phyloP scores from a whole-genome alignment of 2,329 filamentous ascomycete species.

The Myriosclerotinia scirpicola region DNA sequence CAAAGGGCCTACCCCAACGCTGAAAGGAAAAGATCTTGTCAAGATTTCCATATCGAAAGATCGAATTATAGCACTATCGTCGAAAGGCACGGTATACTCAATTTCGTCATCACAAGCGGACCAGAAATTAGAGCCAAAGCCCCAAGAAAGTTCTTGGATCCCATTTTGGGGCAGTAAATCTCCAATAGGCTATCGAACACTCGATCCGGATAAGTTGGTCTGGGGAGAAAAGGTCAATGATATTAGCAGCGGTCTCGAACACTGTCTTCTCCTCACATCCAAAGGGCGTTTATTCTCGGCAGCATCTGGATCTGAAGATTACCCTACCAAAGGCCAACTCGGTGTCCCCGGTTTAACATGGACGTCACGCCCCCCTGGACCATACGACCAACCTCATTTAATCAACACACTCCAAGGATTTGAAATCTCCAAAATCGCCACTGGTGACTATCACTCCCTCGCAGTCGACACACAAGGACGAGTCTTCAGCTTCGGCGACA shows the following conservation, averaged over 20 bases:
- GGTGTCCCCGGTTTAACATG: slow-evolving; percentile 82
- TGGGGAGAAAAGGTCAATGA: slow-evolving; percentile 73
- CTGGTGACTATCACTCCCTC: slow-evolving; percentile 84
- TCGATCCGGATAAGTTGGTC: slow-evolving; percentile 63
- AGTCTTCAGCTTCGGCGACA: slow-evolving; percentile 88
- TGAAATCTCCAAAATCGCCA: slow-evolving; percentile 71
- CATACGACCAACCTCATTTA: slow-evolving; percentile 82
- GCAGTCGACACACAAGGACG: slow-evolving; percentile 73
- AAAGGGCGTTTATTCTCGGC: slow-evolving; percentile 84
- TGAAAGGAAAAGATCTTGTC: slow-evolving; percentile 77
- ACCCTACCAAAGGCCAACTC: slow-evolving; percentile 80
- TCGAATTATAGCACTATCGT: slow-evolving; percentile 76
- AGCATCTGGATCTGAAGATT: slow-evolving; percentile 76
- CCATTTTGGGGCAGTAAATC: slow-evolving; percentile 66
- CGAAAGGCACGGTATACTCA: slow-evolving; percentile 78
- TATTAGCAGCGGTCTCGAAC: slow-evolving; percentile 77
- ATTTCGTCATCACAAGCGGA: slow-evolving; percentile 74
- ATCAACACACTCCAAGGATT: slow-evolving; percentile 69
- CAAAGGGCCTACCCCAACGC: slow-evolving; percentile 65
- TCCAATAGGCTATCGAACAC: slow-evolving; percentile 67
- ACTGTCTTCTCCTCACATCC: slow-evolving; percentile 81
- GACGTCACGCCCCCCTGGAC: slow-evolving; percentile 70
- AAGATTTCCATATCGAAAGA: slow-evolving; percentile 78
- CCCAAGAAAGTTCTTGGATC: slow-evolving; percentile 65
- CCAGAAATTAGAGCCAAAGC: slow-evolving; percentile 64